Conservation (phyloP, 2,329 filamentous ascomycete species). For the Arthrinium phaeospermum region DNA sequence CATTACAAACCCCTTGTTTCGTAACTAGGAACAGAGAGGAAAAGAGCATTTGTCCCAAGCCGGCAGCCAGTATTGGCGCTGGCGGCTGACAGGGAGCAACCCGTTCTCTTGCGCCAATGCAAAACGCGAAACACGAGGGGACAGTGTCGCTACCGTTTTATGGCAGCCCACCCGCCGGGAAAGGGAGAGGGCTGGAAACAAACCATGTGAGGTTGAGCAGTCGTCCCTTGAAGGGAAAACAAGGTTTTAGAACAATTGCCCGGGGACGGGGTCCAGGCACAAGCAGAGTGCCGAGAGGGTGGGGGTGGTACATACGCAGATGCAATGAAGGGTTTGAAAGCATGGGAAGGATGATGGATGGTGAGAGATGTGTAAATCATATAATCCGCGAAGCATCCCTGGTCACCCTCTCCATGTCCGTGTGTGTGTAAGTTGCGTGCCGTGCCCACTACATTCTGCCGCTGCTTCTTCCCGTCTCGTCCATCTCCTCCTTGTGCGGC, state of each 20-base stretch:
- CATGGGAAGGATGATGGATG: background rate
- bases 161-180: background rate
- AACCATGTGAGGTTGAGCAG: background rate
- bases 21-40: background rate
- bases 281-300: background rate
- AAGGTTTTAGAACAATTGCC: background rate
- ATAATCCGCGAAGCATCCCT: background rate
- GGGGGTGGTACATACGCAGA: background rate
- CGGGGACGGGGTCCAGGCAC: background rate
- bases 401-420: background rate
- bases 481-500: too few relatives aligned
- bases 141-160: background rate
- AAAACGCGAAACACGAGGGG: background rate
- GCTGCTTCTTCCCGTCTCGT: background rate
- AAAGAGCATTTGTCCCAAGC: background rate
- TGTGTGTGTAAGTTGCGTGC: background rate
- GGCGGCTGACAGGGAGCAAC: background rate
- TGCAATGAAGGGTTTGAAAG: background rate
- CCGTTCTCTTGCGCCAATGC: background rate
- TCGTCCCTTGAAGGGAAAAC: background rate
- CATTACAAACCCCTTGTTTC: constrained; percentile 1
- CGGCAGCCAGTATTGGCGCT: background rate
- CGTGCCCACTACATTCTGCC: background rate
- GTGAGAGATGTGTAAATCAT: background rate
- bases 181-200: background rate